These are phyloP conservation scores for Phanerochaete carnosa DNA, from an alignment of 768 basidiomycete species.

Conservation along the genomic window DNA sequence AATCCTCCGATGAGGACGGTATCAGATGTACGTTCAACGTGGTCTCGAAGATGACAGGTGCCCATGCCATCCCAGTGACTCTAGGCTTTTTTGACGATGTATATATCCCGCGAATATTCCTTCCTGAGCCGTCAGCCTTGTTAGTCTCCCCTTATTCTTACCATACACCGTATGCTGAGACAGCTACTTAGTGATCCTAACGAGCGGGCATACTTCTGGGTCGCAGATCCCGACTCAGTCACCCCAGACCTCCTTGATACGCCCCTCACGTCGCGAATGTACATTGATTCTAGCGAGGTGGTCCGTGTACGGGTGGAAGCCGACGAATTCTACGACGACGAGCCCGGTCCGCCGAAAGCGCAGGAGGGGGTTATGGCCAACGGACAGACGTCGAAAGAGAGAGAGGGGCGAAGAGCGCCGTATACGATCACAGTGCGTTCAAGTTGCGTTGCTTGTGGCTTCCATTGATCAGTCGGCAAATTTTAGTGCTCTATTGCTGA, in stretches of 20 bases:
- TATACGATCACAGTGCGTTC: conserved; percentile 66
- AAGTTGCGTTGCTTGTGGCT: neutral
- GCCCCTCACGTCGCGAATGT: conserved; percentile 64
- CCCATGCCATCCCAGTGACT: conserved; percentile 49
- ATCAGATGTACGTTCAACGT: conserved; percentile 62
- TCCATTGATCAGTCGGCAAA: neutral
- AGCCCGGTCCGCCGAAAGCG: conserved; percentile 79
- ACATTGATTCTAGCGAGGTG: conserved; percentile 74
- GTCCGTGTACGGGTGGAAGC: conserved; percentile 76
- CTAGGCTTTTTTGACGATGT: conserved; percentile 95
- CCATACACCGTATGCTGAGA: neutral
- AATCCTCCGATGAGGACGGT: conserved; percentile 81
- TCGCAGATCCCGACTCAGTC: conserved; percentile 52
- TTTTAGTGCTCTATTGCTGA: conserved; percentile 76
- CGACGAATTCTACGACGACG: conserved; percentile 84
- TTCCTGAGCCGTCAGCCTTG: conserved; percentile 84
- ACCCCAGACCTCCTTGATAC: conserved; percentile 70
- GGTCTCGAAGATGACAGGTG: neutral
- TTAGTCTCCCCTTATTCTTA: conserved; percentile 22
- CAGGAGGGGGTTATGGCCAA: conserved; percentile 51
- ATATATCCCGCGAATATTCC: conserved; percentile 72
- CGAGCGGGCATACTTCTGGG: conserved; percentile 82
- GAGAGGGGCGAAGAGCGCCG: conserved; percentile 50
- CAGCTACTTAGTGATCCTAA: conserved; percentile 62
- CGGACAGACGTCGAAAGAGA: conserved; percentile 39